Conservation (phyloP, 2,329 filamentous ascomycete species). For the Cyphellophora attinorum region DNA sequence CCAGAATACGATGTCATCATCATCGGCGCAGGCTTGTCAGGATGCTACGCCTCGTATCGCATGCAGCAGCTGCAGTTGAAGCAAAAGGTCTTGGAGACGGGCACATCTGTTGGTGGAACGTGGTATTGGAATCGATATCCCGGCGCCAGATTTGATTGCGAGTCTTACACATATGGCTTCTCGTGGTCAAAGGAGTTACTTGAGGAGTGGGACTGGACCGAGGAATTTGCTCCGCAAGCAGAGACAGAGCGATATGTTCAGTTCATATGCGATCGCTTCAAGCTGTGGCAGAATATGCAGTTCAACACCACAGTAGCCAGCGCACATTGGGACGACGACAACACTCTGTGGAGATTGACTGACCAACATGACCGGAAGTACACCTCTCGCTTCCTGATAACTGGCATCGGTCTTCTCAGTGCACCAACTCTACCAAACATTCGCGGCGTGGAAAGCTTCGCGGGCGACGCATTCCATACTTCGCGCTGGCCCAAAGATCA, state of each 20-base stretch:
- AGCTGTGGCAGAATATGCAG: conserved; percentile 32
- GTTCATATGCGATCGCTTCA: conserved; percentile 33
- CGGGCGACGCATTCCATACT: conserved; percentile 50
- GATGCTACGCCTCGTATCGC: conserved; percentile 19
- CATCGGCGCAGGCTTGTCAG: conserved; percentile 13
- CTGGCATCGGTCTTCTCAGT: conserved; percentile 41
- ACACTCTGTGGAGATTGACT: conserved; percentile 32
- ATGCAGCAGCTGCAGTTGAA: conserved; percentile 28
- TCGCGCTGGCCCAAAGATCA: conserved; percentile 46
- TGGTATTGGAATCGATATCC: conserved; percentile 30
- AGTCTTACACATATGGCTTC: conserved; percentile 9
- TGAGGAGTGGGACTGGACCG: conserved; percentile 15
- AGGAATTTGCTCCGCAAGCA: conserved; percentile 13
- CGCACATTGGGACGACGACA: conserved; percentile 27
- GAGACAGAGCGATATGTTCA: conserved; percentile 33
- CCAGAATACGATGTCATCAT: conserved; percentile 21
- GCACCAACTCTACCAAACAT: conserved; percentile 53
- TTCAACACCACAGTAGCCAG: conserved; percentile 34
- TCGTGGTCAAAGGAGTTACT: conserved; percentile 19
- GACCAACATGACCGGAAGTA: conserved; percentile 29
- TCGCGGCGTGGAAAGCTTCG: conserved; percentile 48
- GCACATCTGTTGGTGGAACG: conserved; percentile 29
- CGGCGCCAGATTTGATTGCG: conserved; percentile 24
- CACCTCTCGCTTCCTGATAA: conserved; percentile 30
- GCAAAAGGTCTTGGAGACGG: conserved; percentile 41